A percentile compares a stretch with the other conserved stretches of the same genome.
phyloP scores from a whole-genome alignment of 2,329 filamentous ascomycete genomes.

The Botrytis galanthina region DNA sequence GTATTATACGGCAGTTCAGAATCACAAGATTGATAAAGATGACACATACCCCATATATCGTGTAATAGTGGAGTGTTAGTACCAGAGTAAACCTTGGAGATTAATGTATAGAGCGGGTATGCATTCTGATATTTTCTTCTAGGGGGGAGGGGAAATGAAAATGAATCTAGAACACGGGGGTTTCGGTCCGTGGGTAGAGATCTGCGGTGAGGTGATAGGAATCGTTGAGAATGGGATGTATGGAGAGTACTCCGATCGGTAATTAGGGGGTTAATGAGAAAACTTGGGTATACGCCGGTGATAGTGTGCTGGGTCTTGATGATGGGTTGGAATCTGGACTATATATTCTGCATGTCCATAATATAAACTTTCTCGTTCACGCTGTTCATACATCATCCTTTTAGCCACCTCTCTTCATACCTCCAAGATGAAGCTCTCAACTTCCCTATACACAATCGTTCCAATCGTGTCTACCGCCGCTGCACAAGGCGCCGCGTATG shows the following conservation, averaged over 20 bases:
- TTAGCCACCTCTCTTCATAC: neutral
- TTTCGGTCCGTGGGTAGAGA: neutral
- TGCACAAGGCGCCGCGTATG: slow-evolving; percentile 20
- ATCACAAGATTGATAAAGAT: neutral
- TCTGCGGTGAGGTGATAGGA: neutral
- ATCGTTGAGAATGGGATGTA: neutral
- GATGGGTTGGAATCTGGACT: neutral
- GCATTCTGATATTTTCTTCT: neutral
- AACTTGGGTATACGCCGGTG: neutral
- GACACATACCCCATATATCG: neutral
- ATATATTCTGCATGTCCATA: neutral
- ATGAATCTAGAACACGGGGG: neutral
- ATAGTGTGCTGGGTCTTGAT: neutral
- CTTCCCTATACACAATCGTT: neutral
- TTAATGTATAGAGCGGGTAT: neutral
- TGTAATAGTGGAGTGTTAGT: neutral
- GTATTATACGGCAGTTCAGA: neutral
- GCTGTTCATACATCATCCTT: neutral
- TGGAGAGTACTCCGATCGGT: neutral
- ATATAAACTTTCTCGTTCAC: neutral
- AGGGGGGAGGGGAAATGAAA: neutral
- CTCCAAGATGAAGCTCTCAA: slow-evolving; percentile 16
- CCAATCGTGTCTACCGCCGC: neutral
- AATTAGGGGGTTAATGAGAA: neutral
- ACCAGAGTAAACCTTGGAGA: neutral